Evolutionary conservation across 2,329 filamentous ascomycete species (phyloP).

Genomic region (Diaporthe humulicola): DNA sequence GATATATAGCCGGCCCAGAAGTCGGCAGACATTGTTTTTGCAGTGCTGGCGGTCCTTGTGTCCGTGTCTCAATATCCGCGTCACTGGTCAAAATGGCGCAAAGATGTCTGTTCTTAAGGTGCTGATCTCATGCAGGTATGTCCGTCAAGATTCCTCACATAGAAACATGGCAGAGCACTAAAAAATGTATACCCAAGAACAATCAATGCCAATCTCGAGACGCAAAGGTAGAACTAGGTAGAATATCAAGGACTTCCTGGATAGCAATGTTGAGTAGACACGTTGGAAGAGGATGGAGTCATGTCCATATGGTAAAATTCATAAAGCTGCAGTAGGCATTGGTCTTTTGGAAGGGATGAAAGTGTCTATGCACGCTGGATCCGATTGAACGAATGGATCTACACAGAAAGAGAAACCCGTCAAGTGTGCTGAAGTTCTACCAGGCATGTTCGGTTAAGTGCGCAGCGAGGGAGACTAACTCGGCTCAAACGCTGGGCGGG

Average conservation of each 20-base stretch:
- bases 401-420: neutral
- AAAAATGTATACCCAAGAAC: no score
- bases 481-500: conserved; percentile 6
- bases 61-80: neutral
- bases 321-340: neutral
- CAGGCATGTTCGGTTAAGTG: neutral
- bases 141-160: neutral
- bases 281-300: neutral
- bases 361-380: no score
- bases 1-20: conserved; percentile 95
- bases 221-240: neutral
- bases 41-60: no score
- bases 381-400: neutral
- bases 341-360: neutral
- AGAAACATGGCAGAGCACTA: neutral
- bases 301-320: neutral
- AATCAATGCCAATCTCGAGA: neutral
- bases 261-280: neutral
- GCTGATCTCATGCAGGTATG: neutral
- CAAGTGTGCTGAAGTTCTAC: neutral
- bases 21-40: conserved; percentile 79
- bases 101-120: neutral
- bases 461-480: neutral
- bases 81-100: neutral
- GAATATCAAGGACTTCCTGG: neutral